Evolutionary conservation across 2,329 filamentous ascomycete genomes (phyloP).

Genomic region (Neopestalotiopsis clavispora): DNA sequence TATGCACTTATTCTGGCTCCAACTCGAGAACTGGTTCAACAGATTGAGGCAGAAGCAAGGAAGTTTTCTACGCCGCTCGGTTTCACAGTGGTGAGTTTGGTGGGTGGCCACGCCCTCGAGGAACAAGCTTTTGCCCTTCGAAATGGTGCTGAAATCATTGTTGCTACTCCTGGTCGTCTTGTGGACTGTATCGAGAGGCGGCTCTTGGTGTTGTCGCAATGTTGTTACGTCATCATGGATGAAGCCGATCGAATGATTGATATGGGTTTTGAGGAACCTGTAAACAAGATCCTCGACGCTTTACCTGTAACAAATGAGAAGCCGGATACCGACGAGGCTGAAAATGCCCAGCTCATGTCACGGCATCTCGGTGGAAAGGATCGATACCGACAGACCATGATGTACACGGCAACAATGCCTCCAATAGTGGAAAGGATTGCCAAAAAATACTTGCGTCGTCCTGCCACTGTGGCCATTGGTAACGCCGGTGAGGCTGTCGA

Average conservation of each 20-base stretch:
- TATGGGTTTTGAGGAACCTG: constrained; percentile 94
- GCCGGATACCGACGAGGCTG: constrained; percentile 89
- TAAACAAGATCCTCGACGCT: constrained; percentile 96
- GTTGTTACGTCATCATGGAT: constrained; percentile 99
- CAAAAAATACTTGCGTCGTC: constrained; percentile 92
- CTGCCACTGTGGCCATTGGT: constrained; percentile 92
- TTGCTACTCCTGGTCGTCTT: constrained; percentile 96
- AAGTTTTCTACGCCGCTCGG: constrained; percentile 92
- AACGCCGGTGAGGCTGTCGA: constrained; percentile 96
- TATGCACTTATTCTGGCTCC: constrained; percentile 97
- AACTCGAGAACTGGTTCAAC: constrained; percentile 95
- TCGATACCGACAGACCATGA: constrained; percentile 96
- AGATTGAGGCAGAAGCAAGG: constrained; percentile 91
- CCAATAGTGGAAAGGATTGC: constrained; percentile 90
- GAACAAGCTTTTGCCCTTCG: constrained; percentile 90
- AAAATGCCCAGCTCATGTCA: constrained; percentile 85
- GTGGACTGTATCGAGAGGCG: constrained; percentile 96
- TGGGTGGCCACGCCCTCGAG: constrained; percentile 95
- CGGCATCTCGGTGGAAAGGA: constrained; percentile 75
- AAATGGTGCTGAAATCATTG: constrained; percentile 95
- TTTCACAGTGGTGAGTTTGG: constrained; percentile 94
- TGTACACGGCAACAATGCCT: constrained; percentile 99
- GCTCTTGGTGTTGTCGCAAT: constrained; percentile 90
- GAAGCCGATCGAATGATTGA: constrained; percentile 99
- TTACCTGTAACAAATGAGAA: constrained; percentile 93